Evolutionary conservation across 768 basidiomycete genomes (phyloP).

Genomic region (Lactarius vividus): DNA sequence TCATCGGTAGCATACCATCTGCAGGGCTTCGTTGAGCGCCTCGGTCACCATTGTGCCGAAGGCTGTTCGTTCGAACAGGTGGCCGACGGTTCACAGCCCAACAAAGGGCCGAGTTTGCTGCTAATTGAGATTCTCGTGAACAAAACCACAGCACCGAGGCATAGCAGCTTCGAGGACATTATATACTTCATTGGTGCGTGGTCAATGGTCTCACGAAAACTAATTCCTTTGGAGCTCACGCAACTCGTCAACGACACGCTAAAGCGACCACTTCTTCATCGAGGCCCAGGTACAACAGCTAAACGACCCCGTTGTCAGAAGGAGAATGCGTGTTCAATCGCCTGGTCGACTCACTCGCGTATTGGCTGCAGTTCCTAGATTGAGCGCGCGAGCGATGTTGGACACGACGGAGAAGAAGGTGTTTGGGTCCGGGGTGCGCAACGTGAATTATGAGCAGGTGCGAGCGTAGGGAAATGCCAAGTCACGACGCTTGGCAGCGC

Average conservation of each 20-base stretch:
- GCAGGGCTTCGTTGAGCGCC: no score
- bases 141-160: conserved; percentile 44
- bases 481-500: conserved; percentile 96
- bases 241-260: conserved; percentile 70
- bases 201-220: conserved; percentile 19
- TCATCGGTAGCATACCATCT: no score
- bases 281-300: conserved; percentile 86
- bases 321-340: conserved; percentile 96
- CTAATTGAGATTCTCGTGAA: no score
- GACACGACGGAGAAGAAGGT: conserved; percentile 94
- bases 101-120: no score
- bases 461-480: conserved; percentile 97
- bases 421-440: conserved; percentile 92
- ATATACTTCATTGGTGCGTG: conserved; percentile 72
- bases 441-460: conserved; percentile 97
- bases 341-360: conserved; percentile 86
- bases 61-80: no score
- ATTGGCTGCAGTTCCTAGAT: conserved; percentile 98
- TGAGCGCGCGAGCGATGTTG: conserved; percentile 95
- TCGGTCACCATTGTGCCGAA: no score
- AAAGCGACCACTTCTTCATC: conserved; percentile 77
- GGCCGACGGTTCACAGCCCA: no score
- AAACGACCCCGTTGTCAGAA: conserved; percentile 89
- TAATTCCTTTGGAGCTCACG: conserved; percentile 53
- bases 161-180: conserved; percentile 61